phyloP scores from a whole-genome alignment of 805 yeast species.

The Pichia scutulata region DNA sequence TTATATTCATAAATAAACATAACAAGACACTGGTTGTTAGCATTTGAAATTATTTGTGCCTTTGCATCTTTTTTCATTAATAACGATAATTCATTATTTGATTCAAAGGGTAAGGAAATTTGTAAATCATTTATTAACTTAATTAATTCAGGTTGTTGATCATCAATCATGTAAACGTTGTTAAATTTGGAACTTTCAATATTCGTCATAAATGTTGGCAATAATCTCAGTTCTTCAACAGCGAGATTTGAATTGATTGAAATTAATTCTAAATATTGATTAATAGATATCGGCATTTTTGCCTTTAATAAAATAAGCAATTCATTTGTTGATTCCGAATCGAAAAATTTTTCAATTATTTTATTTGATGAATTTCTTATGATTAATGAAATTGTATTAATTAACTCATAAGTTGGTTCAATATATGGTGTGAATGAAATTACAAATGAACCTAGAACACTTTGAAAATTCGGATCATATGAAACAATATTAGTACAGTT shows the following conservation, averaged over 20 bases:
- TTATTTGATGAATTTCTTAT: constrained; percentile 38
- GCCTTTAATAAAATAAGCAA: constrained; percentile 52
- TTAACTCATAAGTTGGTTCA: constrained; percentile 37
- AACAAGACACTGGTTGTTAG: constrained; percentile 30
- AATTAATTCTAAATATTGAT: constrained; percentile 53
- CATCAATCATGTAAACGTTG: constrained; percentile 39
- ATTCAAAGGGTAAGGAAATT: constrained; percentile 44
- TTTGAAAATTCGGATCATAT: constrained; percentile 45
- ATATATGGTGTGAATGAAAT: constrained; percentile 42
- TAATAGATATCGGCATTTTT: constrained; percentile 61
- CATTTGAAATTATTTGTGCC: constrained; percentile 38
- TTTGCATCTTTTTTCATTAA: constrained; percentile 46
- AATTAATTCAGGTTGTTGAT: constrained; percentile 43
- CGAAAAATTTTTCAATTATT: constrained; percentile 38
- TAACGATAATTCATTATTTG: constrained; percentile 36
- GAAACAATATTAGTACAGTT: constrained; percentile 35
- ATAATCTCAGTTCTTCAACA: constrained; percentile 45
- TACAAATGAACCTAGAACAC: constrained; percentile 39
- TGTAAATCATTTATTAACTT: constrained; percentile 34
- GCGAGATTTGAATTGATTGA: constrained; percentile 64
- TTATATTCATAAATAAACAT: constrained; percentile 67
- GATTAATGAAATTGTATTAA: constrained; percentile 35
- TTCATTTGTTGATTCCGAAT: constrained; percentile 35
- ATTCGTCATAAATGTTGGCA: constrained; percentile 55
- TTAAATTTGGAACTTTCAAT: constrained; percentile 34